A percentile compares a stretch with the other conserved stretches of the same genome.
Conservation (phyloP, 2,329 filamentous ascomycete genomes). For the Colletotrichum australisinense region DNA sequence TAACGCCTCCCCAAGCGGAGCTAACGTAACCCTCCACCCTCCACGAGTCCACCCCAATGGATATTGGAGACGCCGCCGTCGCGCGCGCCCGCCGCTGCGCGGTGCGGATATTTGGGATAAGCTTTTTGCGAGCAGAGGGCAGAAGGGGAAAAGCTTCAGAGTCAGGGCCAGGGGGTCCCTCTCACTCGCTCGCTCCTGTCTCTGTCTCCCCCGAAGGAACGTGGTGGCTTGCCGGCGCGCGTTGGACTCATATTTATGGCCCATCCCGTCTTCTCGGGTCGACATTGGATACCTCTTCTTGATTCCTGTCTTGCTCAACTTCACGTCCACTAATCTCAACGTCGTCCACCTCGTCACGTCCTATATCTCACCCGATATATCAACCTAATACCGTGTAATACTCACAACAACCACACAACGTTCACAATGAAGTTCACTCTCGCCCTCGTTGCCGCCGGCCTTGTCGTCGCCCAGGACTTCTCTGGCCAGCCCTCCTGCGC, state of each 20-base stretch:
- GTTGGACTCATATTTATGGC: constrained; percentile 27
- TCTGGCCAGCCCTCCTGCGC: constrained; percentile 50
- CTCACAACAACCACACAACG: constrained; percentile 17
- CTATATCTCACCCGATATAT: neutral
- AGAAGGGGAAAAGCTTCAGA: constrained; percentile 2
- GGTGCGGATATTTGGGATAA: constrained; percentile 25
- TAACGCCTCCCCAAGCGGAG: neutral
- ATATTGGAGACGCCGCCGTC: neutral
- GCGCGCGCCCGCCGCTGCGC: constrained; percentile 6
- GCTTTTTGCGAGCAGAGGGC: constrained; percentile 22
- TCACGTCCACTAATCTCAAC: constrained; percentile 8
- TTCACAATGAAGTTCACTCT: constrained; percentile 55
- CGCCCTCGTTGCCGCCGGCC: constrained; percentile 47
- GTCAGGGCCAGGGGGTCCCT: constrained; percentile 22
- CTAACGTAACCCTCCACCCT: neutral
- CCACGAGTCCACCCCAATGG: neutral
- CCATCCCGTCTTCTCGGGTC: constrained; percentile 10
- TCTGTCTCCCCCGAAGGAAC: neutral
- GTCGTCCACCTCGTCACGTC: constrained; percentile 1
- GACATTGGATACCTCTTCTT: neutral
- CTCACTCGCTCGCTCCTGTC: neutral
- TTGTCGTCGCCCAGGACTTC: constrained; percentile 53
- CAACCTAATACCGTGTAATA: constrained; percentile 1
- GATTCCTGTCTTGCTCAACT: neutral
- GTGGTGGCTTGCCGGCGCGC: constrained; percentile 7